Base-by-base conservation (phyloP, 225 moss, liverwort and hornwort genomes). In the Bryoerythrophyllum caledonicum region DNA sequence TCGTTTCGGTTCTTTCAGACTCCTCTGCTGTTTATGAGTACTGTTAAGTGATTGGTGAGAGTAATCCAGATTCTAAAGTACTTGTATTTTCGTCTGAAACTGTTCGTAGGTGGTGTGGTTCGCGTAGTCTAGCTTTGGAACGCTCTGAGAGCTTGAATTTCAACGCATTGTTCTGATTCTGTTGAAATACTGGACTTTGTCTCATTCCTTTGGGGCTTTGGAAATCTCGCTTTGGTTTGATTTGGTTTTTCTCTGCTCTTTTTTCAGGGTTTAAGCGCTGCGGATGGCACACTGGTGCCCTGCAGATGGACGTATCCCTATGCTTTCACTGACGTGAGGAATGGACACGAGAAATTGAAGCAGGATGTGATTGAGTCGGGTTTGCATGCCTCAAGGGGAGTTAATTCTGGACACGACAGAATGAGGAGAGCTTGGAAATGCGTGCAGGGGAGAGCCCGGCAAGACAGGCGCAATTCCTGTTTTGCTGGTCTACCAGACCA, bases 391-490 rank as follows among this genome's bases (percentile, higher is more conserved):
- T 59, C 46, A 59, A 24, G 57, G 49, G 49, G 20, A 53, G 28
- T 19, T 16, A 35, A 19, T 67, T 61, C 14, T 54, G 56, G 46
- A 35, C 17, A 64, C 37, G n/a, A 43, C 24, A 76, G 60, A 60
- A 81, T 81, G 81, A 81, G 76, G 76, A 76, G 76, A 60, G 72
- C 51, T 66, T 81, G 81, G 72, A 76, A 60, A 59, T 60, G 71
- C 37, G 66, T 67, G 71, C 58, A 37, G 24, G 27, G 37, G 20
- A 76, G 67, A 41, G 67, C 65, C 72, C 32, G 51, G 51, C 66
- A 63, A 20, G 28, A 53, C 40, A 16, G 76, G 60, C 56, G 15
- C 43, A 54, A 6, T 9, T 67, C 71, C 38, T 54, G 40, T 74
- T 48, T 58, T n/a, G 25, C 51, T 67, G 73, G 49, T 34, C 34